phyloP scores from a whole-genome alignment of 2,329 filamentous ascomycete species.

The Colletotrichum sp. region DNA sequence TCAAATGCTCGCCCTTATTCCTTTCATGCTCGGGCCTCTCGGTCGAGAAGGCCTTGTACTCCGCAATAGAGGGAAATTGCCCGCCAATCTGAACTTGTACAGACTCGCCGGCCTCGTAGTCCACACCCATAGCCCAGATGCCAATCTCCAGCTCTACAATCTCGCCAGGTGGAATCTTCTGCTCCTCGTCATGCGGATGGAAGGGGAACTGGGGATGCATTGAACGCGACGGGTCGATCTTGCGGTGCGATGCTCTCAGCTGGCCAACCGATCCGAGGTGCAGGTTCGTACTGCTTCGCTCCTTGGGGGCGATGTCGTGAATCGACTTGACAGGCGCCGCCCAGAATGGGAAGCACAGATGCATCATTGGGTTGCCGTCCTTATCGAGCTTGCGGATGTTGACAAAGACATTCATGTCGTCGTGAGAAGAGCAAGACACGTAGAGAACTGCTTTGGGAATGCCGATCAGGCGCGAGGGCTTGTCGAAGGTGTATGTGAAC shows the following conservation, averaged over 20 bases:
- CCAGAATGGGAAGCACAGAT: conserved; percentile 45
- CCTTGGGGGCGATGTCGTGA: conserved; percentile 33
- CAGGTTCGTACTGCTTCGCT: conserved; percentile 42
- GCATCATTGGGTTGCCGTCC: conserved; percentile 43
- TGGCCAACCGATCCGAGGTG: conserved; percentile 47
- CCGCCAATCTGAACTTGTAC: conserved; percentile 30
- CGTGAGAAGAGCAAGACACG: conserved; percentile 42
- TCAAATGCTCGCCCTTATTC: conserved; percentile 41
- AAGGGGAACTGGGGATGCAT: conserved; percentile 35
- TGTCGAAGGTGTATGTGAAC: conserved; percentile 44
- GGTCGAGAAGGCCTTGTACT: conserved; percentile 40
- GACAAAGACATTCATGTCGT: conserved; percentile 51
- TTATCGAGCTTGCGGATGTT: conserved; percentile 47
- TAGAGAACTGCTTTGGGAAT: conserved; percentile 51
- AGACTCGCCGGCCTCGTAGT: conserved; percentile 46
- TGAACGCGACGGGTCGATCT: conserved; percentile 34
- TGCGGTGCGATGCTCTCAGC: conserved; percentile 47
- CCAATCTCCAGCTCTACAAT: conserved; percentile 51
- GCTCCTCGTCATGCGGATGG: conserved; percentile 42
- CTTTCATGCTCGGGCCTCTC: conserved; percentile 42
- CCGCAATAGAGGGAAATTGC: conserved; percentile 39
- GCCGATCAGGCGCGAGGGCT: conserved; percentile 44
- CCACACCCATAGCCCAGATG: conserved; percentile 50
- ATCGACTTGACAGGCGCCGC: conserved; percentile 29
- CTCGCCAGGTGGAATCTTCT: conserved; percentile 43